Evolutionary conservation across 345 rosid species (phyloP).

Genomic region (Eutrema yunnanense): DNA sequence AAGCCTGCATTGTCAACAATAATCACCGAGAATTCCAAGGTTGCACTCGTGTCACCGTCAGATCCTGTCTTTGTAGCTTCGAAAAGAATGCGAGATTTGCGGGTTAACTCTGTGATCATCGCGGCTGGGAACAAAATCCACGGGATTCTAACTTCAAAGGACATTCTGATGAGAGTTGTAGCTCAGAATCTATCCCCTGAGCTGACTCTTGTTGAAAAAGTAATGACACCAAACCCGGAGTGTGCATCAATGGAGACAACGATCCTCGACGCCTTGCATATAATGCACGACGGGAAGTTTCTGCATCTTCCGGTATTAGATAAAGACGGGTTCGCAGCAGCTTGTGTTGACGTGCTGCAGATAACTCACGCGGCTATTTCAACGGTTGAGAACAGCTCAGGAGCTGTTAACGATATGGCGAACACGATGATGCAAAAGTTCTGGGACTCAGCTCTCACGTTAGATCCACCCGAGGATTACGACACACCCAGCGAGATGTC

Average conservation of each 20-base stretch:
- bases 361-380: conserved; percentile 94
- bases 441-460: conserved; percentile 89
- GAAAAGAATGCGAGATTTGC: conserved; percentile 70
- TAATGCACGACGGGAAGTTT: conserved; percentile 96
- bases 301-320: conserved; percentile 91
- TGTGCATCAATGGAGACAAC: conserved; percentile 73
- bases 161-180: conserved; percentile 92
- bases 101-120: conserved; percentile 71
- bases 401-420: conserved; percentile 71
- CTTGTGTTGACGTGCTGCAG: conserved; percentile 84
- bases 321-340: conserved; percentile 62
- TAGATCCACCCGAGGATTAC: conserved; percentile 79
- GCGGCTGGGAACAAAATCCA: conserved; percentile 60
- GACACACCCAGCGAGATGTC: conserved; percentile 92
- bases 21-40: conserved; percentile 64
- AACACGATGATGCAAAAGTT: conserved; percentile 97
- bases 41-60: conserved; percentile 63
- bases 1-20: conserved; percentile 87
- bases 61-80: conserved; percentile 89
- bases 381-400: conserved; percentile 75
- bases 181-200: conserved; percentile 94
- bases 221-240: conserved; percentile 93
- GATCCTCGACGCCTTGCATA: conserved; percentile 83
- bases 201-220: conserved; percentile 84
- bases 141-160: conserved; percentile 93